Evolutionary conservation across 768 basidiomycete species (phyloP), one percentile per base, ranked within the genome.

Genomic region (Trametes cinnabarina): DNA sequence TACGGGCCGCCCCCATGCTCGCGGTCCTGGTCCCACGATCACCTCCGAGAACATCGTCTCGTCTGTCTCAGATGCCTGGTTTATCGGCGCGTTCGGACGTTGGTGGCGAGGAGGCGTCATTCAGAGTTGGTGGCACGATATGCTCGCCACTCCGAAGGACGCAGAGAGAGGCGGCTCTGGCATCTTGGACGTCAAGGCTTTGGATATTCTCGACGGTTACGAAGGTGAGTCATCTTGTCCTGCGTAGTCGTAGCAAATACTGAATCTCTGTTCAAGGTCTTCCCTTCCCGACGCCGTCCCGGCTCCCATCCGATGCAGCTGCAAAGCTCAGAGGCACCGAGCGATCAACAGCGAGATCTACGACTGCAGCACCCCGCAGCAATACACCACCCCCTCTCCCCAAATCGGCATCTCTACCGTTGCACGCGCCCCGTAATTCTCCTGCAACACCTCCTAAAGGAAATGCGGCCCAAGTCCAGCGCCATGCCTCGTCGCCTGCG

Each of bases 21-120:
- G 57, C 47, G 64, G 55, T 28, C 57, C 55, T 37, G 62, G 61
- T 53, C 61, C 51, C 51, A 15, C 47, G 26, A 35, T 30, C 44
- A 37, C 43, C 26, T 26, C 62, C 50, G 55, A 49, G 40, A 42
- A 35, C 37, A 53, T 28, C 47, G 51, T 9, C 54, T 57, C 63
- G 12, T 59, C 59, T 28, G 48, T 65, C 50, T 80, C 84, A 26
- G 89, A 94, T 72, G 84, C 88, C 34, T 93, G 92, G 89, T 96
- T 91, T 72, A 78, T 96, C 60, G 94, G 94, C 28, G 87, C 87
- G 11, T 95, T 95, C 72, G 94, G 94, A 1, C 84, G 81, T 61
- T 96, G 94, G 94, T 95, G 90, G 88, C 77, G 87, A 46, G 92
- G 88, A 43, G 91, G 90, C 39, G 74, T 83, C n/a, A 77, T 92